Conservation (phyloP, 2,329 filamentous ascomycete species). For the Pseudopyricularia cyperi region DNA sequence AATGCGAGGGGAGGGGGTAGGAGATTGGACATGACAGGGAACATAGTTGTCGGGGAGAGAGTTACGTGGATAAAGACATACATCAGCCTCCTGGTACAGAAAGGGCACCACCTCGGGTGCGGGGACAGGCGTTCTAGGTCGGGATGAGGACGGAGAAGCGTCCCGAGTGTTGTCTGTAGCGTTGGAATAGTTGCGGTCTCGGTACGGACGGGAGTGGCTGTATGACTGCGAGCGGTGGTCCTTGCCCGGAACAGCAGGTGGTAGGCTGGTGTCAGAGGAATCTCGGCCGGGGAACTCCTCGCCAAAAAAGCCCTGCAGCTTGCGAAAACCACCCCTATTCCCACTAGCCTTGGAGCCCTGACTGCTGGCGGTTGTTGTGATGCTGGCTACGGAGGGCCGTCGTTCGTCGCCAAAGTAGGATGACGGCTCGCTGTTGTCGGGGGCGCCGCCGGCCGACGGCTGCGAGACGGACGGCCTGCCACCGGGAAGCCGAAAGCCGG, state of each 20-base stretch:
- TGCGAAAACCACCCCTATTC: conserved; percentile 61
- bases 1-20: neutral
- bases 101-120: conserved; percentile 96
- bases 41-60: neutral
- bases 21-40: conserved; percentile 3
- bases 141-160: conserved; percentile 60
- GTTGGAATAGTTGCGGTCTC: conserved; percentile 73
- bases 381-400: conserved; percentile 77
- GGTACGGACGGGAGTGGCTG: conserved; percentile 44
- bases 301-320: conserved; percentile 83
- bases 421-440: conserved; percentile 27
- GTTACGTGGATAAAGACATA: conserved; percentile 26
- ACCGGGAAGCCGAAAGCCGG: conserved; percentile 46
- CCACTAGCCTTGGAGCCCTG: conserved; percentile 65
- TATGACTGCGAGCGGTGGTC: conserved; percentile 53
- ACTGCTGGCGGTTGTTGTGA: conserved; percentile 70
- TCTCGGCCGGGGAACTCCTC: conserved; percentile 71
- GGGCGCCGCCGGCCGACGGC: conserved; percentile 20
- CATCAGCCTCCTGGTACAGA: conserved; percentile 77
- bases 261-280: conserved; percentile 59
- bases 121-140: conserved; percentile 73
- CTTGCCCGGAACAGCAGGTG: conserved; percentile 35
- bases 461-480: conserved; percentile 7
- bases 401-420: conserved; percentile 58
- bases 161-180: conserved; percentile 61